Evolutionary conservation across 805 yeast species (phyloP).

Genomic region (Yamadazyma philogaea): DNA sequence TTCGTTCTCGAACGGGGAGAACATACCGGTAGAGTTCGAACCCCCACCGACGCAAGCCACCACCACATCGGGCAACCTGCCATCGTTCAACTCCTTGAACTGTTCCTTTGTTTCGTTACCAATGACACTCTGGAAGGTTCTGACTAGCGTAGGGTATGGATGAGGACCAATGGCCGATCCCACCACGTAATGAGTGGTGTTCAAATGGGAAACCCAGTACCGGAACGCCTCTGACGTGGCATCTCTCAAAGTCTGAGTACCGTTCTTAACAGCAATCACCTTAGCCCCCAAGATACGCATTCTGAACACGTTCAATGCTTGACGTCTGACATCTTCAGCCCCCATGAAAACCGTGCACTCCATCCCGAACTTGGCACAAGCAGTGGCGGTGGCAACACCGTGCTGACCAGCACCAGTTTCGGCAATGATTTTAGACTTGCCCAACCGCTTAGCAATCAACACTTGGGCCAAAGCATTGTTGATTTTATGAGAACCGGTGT

Average conservation of each 20-base stretch:
- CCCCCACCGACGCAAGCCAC: slow-evolving; percentile 99
- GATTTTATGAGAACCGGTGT: slow-evolving; percentile 85
- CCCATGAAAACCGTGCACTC: slow-evolving; percentile 97
- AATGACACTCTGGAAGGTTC: slow-evolving; percentile 97
- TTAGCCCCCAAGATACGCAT: slow-evolving; percentile 96
- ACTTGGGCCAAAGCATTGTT: slow-evolving; percentile 84
- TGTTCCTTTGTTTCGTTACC: slow-evolving; percentile 94
- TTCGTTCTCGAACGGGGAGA: slow-evolving; percentile 89
- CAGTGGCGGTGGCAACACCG: slow-evolving; percentile 92
- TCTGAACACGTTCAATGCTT: slow-evolving; percentile 95
- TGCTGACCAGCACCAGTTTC: slow-evolving; percentile 95
- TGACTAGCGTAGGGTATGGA: slow-evolving; percentile 96
- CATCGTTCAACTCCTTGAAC: slow-evolving; percentile 72
- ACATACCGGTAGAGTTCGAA: slow-evolving; percentile 93
- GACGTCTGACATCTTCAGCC: slow-evolving; percentile 98
- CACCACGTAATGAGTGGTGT: slow-evolving; percentile 88
- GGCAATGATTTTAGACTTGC: slow-evolving; percentile 74
- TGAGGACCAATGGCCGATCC: slow-evolving; percentile 99
- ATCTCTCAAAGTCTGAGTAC: slow-evolving; percentile 94
- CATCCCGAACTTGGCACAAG: slow-evolving; percentile 89
- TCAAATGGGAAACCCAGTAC: slow-evolving; percentile 86
- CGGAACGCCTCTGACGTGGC: slow-evolving; percentile 98
- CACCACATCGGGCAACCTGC: slow-evolving; percentile 85
- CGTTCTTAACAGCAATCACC: slow-evolving; percentile 89
- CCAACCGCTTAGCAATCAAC: slow-evolving; percentile 72